These are phyloP conservation scores for Claviceps sp. DNA, from an alignment of 2,329 filamentous ascomycete species.

Conservation along the genomic window DNA sequence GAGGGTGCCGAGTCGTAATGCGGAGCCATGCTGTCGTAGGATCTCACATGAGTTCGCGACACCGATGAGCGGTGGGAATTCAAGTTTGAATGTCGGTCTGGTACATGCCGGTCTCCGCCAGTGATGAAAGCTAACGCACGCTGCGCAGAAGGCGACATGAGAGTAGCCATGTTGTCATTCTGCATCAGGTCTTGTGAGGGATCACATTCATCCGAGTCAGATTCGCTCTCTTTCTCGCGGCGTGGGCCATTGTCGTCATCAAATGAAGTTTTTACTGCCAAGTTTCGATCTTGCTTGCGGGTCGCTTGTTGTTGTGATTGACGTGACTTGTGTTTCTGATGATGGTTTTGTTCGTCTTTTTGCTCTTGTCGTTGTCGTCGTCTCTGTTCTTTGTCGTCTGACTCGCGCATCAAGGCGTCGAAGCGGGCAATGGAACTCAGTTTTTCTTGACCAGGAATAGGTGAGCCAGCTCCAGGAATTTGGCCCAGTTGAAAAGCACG, in stretches of 20 bases:
- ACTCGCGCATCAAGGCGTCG: constrained; percentile 50
- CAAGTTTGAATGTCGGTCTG: constrained; percentile 13
- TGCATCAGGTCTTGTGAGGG: constrained; percentile 20
- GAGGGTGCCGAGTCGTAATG: constrained; percentile 8
- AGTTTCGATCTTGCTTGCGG: constrained; percentile 17
- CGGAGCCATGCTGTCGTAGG: constrained; percentile 13
- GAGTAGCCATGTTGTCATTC: constrained; percentile 8
- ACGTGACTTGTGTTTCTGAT: too few relatives aligned
- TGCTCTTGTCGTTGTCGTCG: too few relatives aligned
- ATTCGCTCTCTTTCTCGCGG: constrained; percentile 11
- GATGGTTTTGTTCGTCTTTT: too few relatives aligned
- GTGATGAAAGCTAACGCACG: constrained; percentile 38
- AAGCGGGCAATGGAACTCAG: constrained; percentile 52
- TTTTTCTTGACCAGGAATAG: constrained; percentile 45
- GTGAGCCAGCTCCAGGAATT: constrained; percentile 45
- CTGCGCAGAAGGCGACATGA: constrained; percentile 33
- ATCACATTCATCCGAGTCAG: constrained; percentile 27
- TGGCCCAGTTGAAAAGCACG: constrained; percentile 49
- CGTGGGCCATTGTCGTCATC: constrained; percentile 9
- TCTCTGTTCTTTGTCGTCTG: constrained; percentile 35
- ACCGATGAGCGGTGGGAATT: constrained; percentile 19
- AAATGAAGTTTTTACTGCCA: constrained; percentile 31
- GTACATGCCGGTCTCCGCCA: constrained; percentile 23
- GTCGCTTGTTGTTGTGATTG: constrained; percentile 17
- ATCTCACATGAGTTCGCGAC: constrained; percentile 20